Evolutionary conservation across 208 protist species (phyloP).

Genomic region (Acanthamoeba sp.): DNA sequence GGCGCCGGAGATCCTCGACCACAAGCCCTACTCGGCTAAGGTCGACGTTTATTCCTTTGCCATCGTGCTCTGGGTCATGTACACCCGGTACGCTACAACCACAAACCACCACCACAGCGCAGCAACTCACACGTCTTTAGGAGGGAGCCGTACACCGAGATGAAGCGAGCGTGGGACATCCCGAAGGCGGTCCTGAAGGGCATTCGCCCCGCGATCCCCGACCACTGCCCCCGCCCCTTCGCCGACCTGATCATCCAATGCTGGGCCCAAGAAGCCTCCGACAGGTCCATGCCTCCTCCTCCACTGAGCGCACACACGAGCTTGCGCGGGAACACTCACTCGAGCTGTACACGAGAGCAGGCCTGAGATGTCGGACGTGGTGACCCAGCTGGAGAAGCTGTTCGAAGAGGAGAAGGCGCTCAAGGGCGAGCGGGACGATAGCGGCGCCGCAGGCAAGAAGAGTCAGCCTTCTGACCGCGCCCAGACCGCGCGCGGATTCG

Average conservation of each 20-base stretch:
- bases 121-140: no score
- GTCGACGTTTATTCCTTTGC: slow-evolving; percentile 54
- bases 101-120: no score
- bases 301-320: no score
- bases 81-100: not conserved
- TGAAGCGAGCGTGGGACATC: slow-evolving; percentile 47
- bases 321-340: not conserved
- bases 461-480: not conserved
- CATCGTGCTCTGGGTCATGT: slow-evolving; percentile 50
- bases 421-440: not conserved
- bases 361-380: slow-evolving; percentile 22
- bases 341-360: not conserved
- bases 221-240: slow-evolving; percentile 38
- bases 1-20: slow-evolving; percentile 59
- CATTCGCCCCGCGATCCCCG: slow-evolving; percentile 5
- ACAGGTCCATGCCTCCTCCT: not conserved
- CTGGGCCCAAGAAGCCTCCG: not conserved
- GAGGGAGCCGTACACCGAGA: slow-evolving; percentile 45
- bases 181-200: slow-evolving; percentile 31
- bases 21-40: slow-evolving; percentile 61
- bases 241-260: not conserved
- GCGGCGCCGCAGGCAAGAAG: not conserved
- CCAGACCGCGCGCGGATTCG: not conserved
- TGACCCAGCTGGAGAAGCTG: not conserved
- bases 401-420: slow-evolving; percentile 51